Evolutionary conservation across 2,329 filamentous ascomycete species (phyloP), one percentile per base, ranked within the genome.

Genomic region (Cladosporium sp.): DNA sequence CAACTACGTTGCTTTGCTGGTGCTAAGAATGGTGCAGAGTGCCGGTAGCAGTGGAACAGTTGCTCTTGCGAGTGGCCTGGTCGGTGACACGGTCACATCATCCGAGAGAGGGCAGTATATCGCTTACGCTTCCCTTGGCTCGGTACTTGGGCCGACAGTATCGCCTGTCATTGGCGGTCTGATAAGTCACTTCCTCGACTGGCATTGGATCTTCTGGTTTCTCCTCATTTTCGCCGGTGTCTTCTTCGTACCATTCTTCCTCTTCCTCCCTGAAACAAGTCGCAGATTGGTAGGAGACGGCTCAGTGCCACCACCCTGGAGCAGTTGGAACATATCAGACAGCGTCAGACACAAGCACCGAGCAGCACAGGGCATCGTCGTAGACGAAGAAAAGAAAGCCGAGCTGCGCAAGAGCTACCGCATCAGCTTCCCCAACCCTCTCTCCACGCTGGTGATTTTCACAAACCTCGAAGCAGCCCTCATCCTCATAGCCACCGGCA

Each of bases 21-120:
- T 85, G 2, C 67, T 87, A 7, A 76, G 84, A 0, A 81, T 80
- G 68, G 52, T 85, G 3, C 84, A 87, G 60, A 82, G 80, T 27
- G 73, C 74, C 0, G 84, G 85, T 1, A 85, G 80, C 62, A 84
- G 81, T 58, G 83, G 83, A 0, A 86, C 85, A 0, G 73, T 89
- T n/a, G 84, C 87, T 0, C 72, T 93, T 1, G 82, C 80, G 0
- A 85, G 79, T 54, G 88, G 83, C 2, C 81, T 89, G 1, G 79
- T 91, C 12, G 83, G 85, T 1, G 88, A 93, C 59, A 76, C 90
- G 4, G 77, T 83, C 0, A 82, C 84, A 0, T 82, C 79, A 40
- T 76, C 80, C 0, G 85, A 92, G 64, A 74, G 88, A 58, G 88
- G 88, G 2, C 80, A 77, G 50, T 91, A 87, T 61, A 84, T 91